Conservation (phyloP, 1,284 basidiomycete genomes). For the Blastosporella zonata region DNA sequence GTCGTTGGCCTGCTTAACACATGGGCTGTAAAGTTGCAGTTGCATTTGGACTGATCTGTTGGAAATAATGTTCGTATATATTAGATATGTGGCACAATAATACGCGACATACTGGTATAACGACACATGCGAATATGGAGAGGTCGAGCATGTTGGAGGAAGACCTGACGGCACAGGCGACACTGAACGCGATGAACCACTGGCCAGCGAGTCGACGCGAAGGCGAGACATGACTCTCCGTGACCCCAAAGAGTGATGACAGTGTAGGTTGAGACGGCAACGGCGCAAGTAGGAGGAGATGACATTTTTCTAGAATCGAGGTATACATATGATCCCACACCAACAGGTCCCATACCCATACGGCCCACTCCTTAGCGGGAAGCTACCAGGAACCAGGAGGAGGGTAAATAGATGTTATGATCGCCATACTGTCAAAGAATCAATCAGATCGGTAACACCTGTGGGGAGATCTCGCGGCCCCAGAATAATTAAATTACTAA, state of each 20-base stretch:
- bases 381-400: slow-evolving; percentile 19
- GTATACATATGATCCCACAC: slow-evolving; percentile 16
- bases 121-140: slow-evolving; percentile 22
- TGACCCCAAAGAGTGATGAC: neutral
- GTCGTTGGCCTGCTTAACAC: slow-evolving; percentile 46
- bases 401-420: slow-evolving; percentile 9
- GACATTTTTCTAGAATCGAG: slow-evolving; percentile 2
- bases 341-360: too few relatives aligned
- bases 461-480: slow-evolving; percentile 14
- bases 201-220: slow-evolving; percentile 28
- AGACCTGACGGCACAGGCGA: slow-evolving; percentile 3
- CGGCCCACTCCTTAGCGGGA: slow-evolving; percentile 16
- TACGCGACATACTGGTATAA: slow-evolving; percentile 16
- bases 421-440: slow-evolving; percentile 3
- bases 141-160: neutral
- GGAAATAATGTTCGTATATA: neutral
- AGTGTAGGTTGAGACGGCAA: neutral
- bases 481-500: too few relatives aligned
- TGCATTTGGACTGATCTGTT: slow-evolving; percentile 54
- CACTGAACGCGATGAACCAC: slow-evolving; percentile 1
- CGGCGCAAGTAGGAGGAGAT: slow-evolving; percentile 1
- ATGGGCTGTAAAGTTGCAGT: slow-evolving; percentile 57
- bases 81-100: neutral
- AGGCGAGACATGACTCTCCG: slow-evolving; percentile 21
- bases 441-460: slow-evolving; percentile 12